phyloP scores from a whole-genome alignment of 2,329 filamentous ascomycete species.

The Fusarium virguliforme region DNA sequence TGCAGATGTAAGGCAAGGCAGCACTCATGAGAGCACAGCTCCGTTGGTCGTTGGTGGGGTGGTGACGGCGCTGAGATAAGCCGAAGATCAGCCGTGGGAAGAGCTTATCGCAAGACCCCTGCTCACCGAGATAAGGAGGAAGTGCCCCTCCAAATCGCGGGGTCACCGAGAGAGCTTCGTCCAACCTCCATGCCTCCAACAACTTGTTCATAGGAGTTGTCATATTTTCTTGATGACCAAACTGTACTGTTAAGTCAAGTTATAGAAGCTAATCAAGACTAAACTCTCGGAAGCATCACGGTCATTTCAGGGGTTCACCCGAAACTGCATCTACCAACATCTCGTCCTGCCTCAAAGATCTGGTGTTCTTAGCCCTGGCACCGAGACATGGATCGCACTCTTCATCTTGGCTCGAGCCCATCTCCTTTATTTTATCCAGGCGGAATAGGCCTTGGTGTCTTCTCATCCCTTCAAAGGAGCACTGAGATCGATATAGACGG shows the following conservation, averaged over 20 bases:
- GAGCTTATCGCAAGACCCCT: conserved; percentile 19
- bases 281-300: not conserved
- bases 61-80: conserved; percentile 34
- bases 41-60: conserved; percentile 35
- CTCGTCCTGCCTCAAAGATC: not conserved
- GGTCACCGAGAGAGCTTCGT: conserved; percentile 35
- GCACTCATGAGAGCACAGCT: conserved; percentile 42
- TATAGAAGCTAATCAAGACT: not conserved
- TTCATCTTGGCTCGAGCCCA: not conserved
- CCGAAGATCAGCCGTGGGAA: conserved; percentile 38
- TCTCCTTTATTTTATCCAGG: no score
- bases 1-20: conserved; percentile 40
- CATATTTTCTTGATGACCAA: fast-evolving
- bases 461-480: not conserved
- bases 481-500: not conserved
- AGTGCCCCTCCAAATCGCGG: conserved; percentile 39
- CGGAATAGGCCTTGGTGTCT: no score
- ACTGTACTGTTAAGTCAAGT: no score
- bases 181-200: not conserved
- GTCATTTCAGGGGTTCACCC: not conserved
- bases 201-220: not conserved
- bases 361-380: not conserved
- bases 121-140: conserved; percentile 29
- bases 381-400: not conserved
- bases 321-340: not conserved